These are phyloP conservation scores for Suillus tomentosus DNA, from an alignment of 768 basidiomycete genomes.

Conservation along the genomic window DNA sequence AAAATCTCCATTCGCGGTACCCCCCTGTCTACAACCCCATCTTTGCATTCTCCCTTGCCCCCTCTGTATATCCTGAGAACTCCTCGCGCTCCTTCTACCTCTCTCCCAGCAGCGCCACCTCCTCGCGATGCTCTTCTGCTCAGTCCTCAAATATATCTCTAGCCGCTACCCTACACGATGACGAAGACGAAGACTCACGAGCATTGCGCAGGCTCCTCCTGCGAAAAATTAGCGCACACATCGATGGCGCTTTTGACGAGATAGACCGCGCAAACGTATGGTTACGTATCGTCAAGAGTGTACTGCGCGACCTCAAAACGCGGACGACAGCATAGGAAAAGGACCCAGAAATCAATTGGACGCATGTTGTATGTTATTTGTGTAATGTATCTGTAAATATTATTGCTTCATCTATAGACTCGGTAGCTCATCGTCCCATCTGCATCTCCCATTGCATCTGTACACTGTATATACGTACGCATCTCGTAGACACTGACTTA, in stretches of 20 bases:
- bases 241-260: conserved; percentile 60
- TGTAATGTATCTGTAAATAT: conserved; percentile 15
- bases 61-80: conserved; percentile 12
- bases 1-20: conserved; percentile 40
- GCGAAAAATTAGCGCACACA: conserved; percentile 62
- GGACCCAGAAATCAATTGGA: neutral
- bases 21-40: conserved; percentile 21
- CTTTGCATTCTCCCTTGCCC: conserved; percentile 21
- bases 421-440: neutral
- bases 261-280: conserved; percentile 60
- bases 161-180: conserved; percentile 49
- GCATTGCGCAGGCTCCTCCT: conserved; percentile 62
- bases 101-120: conserved; percentile 20
- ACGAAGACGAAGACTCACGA: conserved; percentile 66
- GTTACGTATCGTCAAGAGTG: conserved; percentile 66
- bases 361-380: conserved; percentile 12
- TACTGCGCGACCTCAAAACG: conserved; percentile 54
- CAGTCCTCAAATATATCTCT: conserved; percentile 46
- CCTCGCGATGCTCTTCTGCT: conserved; percentile 29
- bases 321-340: conserved; percentile 14
- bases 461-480: conserved; percentile 9
- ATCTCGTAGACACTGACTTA: conserved; percentile 8
- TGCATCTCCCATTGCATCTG: conserved; percentile 1
- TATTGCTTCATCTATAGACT: conserved; percentile 15
- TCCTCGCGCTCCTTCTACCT: conserved; percentile 23